Conservation (phyloP, 352 stramenopile genomes). For the Aphanomyces euteiches region DNA sequence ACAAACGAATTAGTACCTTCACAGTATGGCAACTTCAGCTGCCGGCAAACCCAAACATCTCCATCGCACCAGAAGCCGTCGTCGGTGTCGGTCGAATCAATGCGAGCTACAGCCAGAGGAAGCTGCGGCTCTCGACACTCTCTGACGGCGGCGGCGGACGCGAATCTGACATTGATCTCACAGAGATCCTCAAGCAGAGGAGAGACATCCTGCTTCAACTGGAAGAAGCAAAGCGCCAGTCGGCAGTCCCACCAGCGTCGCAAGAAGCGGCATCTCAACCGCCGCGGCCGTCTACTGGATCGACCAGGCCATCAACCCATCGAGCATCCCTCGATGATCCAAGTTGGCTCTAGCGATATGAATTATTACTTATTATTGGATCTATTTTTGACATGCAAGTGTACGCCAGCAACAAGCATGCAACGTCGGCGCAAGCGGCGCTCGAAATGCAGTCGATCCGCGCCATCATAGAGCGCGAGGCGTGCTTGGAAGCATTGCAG, state of each 20-base stretch:
- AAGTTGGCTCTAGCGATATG: background rate
- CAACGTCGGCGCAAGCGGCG: background rate
- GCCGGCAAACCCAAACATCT: conserved; percentile 44
- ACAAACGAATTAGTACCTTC: conserved; percentile 80
- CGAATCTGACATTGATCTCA: conserved; percentile 80
- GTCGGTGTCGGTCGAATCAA: conserved; percentile 19
- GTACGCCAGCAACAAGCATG: too few species aligned
- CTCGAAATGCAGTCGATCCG: conserved; percentile 60
- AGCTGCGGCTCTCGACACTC: conserved; percentile 8
- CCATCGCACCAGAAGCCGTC: conserved; percentile 35
- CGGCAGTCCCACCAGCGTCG: conserved; percentile 30
- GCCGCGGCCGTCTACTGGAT: too few species aligned
- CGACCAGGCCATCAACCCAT: too few species aligned
- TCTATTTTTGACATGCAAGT: background rate
- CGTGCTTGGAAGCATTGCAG: conserved; percentile 66
- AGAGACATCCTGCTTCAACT: conserved; percentile 74
- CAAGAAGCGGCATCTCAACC: background rate
- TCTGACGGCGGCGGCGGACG: conserved; percentile 41
- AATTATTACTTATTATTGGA: conserved; percentile 3
- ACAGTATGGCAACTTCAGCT: conserved; percentile 75
- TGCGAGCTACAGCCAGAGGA: conserved; percentile 14
- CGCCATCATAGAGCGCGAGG: conserved; percentile 77
- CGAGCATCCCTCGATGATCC: too few species aligned
- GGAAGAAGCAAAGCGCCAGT: conserved; percentile 50
- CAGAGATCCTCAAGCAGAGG: conserved; percentile 62